These are phyloP conservation scores for Dryas alaskensis DNA, from an alignment of 306 rosid species.

Conservation along the genomic window DNA sequence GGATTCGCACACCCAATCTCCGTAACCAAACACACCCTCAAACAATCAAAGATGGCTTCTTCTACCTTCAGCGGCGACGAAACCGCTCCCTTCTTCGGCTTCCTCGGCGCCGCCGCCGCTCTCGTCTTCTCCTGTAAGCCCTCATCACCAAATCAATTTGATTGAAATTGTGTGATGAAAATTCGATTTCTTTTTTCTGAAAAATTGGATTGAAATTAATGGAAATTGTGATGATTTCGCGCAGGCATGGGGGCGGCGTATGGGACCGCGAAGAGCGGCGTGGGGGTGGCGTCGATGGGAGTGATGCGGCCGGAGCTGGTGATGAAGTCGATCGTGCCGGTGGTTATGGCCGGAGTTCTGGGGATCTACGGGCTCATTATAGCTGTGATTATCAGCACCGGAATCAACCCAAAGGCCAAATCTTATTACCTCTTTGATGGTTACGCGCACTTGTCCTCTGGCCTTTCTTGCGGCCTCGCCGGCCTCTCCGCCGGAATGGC, in stretches of 20 bases:
- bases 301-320: constrained; percentile 83
- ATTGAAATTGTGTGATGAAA: neutral
- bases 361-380: constrained; percentile 71
- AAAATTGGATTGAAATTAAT: neutral
- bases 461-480: constrained; percentile 80
- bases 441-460: constrained; percentile 78
- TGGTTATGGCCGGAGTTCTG: constrained; percentile 81
- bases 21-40: constrained; percentile 7
- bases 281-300: constrained; percentile 83
- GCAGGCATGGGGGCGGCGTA: constrained; percentile 83
- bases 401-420: constrained; percentile 75
- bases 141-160: neutral
- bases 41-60: constrained; percentile 22
- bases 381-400: constrained; percentile 75
- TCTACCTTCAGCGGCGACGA: constrained; percentile 68
- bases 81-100: constrained; percentile 85
- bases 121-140: constrained; percentile 67
- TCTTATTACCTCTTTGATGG: constrained; percentile 76
- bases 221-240: neutral
- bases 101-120: constrained; percentile 75
- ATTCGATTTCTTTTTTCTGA: neutral
- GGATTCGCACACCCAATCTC: neutral
- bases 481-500: constrained; percentile 88
- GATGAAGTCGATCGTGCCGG: constrained; percentile 80
- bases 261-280: constrained; percentile 79